Evolutionary conservation across 2,329 filamentous ascomycete genomes (phyloP).

Genomic region (Fusarium graminum): DNA sequence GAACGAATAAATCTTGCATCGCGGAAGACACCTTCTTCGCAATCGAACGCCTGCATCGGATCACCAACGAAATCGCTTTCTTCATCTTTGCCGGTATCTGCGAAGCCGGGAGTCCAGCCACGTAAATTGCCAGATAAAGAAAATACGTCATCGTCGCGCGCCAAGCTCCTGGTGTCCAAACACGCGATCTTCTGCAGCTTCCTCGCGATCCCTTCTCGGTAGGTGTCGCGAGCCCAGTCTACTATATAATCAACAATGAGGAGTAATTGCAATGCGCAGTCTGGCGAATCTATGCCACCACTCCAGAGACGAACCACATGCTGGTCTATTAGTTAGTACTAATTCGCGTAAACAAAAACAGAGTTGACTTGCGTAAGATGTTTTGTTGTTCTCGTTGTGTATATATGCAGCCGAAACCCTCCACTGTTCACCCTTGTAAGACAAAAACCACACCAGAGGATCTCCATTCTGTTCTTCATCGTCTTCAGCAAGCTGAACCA

Average conservation of each 20-base stretch:
- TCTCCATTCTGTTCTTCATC: background rate
- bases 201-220: background rate
- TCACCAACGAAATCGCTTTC: background rate
- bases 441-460: background rate
- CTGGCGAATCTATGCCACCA: fast-evolving
- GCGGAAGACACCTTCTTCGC: background rate
- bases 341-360: too few species aligned
- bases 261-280: background rate
- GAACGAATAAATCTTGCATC: background rate
- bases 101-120: background rate
- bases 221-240: background rate
- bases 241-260: constrained; percentile 6
- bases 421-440: constrained; percentile 4
- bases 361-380: background rate
- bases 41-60: background rate
- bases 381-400: background rate
- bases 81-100: background rate
- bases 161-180: background rate
- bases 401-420: background rate
- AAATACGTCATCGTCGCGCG: background rate
- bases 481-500: background rate
- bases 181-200: background rate
- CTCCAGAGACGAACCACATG: background rate
- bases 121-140: background rate
- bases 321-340: too few species aligned